Evolutionary conservation across 2,329 filamentous ascomycete genomes (phyloP).

Genomic region (Exutisphaerella laricina): DNA sequence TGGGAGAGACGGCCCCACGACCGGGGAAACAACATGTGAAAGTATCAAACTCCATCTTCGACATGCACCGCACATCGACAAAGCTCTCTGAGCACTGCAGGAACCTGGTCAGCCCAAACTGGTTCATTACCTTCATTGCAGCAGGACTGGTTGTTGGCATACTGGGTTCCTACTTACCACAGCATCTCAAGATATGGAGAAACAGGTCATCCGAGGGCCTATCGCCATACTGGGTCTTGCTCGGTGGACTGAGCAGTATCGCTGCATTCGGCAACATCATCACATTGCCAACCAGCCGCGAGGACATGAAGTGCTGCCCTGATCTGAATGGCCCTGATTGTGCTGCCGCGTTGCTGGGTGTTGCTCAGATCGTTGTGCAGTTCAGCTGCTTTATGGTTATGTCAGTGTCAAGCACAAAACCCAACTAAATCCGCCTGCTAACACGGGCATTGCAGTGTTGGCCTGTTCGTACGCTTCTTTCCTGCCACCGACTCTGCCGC

Average conservation of each 20-base stretch:
- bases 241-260: constrained; percentile 83
- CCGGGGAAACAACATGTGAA: no score
- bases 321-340: constrained; percentile 78
- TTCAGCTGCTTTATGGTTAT: constrained; percentile 90
- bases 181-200: constrained; percentile 85
- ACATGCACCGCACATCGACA: no score
- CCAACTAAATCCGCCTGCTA: background rate
- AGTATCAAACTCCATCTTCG: no score
- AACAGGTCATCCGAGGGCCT: constrained; percentile 87
- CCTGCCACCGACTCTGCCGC: constrained; percentile 46
- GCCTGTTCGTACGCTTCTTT: constrained; percentile 94
- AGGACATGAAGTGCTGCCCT: constrained; percentile 80
- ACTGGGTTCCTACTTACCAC: constrained; percentile 86
- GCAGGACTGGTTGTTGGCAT: constrained; percentile 76
- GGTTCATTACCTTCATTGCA: constrained; percentile 26
- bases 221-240: constrained; percentile 87
- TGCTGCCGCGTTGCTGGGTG: constrained; percentile 76
- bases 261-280: constrained; percentile 90
- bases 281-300: constrained; percentile 72
- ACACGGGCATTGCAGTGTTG: constrained; percentile 53
- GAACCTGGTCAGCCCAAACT: constrained; percentile 26
- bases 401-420: constrained; percentile 47
- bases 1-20: no score
- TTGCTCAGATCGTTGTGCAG: constrained; percentile 85
- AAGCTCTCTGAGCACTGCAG: constrained; percentile 23